phyloP scores from a whole-genome alignment of 495 filamentous ascomycete genomes.

The Lophium mytilinum region DNA sequence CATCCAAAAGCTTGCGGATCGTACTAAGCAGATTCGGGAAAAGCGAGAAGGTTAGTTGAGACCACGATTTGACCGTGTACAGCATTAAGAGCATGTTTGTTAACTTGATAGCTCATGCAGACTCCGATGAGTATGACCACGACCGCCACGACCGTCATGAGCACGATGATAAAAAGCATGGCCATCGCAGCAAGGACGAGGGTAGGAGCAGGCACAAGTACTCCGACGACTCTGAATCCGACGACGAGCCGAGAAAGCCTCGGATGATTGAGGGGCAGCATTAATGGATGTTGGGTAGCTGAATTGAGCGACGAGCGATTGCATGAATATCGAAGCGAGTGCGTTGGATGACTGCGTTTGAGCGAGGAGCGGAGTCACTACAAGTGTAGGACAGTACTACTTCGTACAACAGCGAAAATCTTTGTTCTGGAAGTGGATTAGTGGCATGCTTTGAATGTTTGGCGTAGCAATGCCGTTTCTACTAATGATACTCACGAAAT shows the following conservation, averaged over 20 bases:
- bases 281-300: not conserved
- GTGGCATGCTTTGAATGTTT: no score
- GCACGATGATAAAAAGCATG: not conserved
- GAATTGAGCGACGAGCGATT: no score
- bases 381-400: no score
- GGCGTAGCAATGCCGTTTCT: no score
- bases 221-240: not conserved
- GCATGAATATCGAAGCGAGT: no score
- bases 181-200: not conserved
- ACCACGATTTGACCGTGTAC: not conserved
- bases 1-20: conserved; percentile 68
- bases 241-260: not conserved
- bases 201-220: not conserved
- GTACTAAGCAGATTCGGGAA: conserved; percentile 54
- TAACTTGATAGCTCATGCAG: not conserved
- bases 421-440: no score
- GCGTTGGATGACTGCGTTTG: no score
- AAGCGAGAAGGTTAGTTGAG: conserved; percentile 49
- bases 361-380: no score
- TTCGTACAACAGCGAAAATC: no score
- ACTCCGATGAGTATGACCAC: not conserved
- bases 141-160: not conserved
- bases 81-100: not conserved
- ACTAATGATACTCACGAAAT: no score
- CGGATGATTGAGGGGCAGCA: not conserved